Conservation (phyloP, 495 filamentous ascomycete genomes). For the Amorphotheca resinae region DNA sequence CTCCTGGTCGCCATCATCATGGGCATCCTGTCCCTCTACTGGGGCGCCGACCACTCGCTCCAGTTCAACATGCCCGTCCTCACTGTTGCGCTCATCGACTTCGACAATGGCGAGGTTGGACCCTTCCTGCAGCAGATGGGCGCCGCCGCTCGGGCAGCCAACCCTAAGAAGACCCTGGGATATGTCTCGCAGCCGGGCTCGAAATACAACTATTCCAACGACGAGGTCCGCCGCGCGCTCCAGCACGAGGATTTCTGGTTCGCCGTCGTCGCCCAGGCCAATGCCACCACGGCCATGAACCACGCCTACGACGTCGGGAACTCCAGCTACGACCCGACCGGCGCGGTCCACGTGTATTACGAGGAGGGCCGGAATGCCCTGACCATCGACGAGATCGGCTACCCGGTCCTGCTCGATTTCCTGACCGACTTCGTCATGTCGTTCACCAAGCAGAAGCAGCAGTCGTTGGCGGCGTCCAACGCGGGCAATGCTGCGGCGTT, state of each 20-base stretch:
- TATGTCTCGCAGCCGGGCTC: neutral
- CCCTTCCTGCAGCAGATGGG: neutral
- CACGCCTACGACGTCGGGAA: neutral
- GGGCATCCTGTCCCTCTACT: constrained; percentile 2
- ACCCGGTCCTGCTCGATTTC: neutral
- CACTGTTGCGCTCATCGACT: constrained; percentile 2
- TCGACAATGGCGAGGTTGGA: constrained; percentile 3
- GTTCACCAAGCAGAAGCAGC: neutral
- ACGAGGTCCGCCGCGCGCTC: neutral
- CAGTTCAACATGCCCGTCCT: neutral
- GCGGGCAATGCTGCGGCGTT: neutral
- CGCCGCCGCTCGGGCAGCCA: neutral
- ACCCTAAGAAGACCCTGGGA: neutral
- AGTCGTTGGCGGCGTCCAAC: neutral
- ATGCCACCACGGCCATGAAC: constrained; percentile 3
- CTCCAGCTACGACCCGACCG: neutral
- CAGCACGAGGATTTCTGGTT: constrained; percentile 1
- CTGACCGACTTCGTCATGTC: neutral
- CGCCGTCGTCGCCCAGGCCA: neutral
- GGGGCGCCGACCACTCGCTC: neutral
- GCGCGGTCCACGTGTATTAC: neutral
- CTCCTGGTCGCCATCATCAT: neutral
- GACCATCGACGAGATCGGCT: neutral
- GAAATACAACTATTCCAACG: constrained; percentile 1
- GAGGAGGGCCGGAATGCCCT: constrained; percentile 1